These are phyloP conservation scores for Penicillium ucsense DNA, from an alignment of 495 filamentous ascomycete genomes.

Conservation along the genomic window DNA sequence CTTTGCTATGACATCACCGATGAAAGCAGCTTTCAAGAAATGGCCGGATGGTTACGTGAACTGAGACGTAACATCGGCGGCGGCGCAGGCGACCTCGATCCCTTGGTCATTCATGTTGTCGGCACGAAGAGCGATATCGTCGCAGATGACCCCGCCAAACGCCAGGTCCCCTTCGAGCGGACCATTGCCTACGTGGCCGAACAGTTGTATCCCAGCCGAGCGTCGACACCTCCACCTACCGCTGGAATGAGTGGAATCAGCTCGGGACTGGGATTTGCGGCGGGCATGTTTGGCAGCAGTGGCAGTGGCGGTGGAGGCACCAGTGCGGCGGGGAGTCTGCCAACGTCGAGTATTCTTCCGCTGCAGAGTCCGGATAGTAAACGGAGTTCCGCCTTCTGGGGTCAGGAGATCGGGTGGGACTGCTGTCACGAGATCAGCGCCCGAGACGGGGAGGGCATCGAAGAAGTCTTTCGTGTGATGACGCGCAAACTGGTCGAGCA, in stretches of 20 bases:
- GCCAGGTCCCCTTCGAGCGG: constrained; percentile 83
- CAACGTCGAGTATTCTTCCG: constrained; percentile 22
- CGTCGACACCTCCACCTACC: constrained; percentile 56
- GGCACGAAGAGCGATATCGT: constrained; percentile 93
- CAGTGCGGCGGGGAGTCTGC: constrained; percentile 15
- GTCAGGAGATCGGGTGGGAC: constrained; percentile 87
- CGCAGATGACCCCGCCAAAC: constrained; percentile 59
- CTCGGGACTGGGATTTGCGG: constrained; percentile 7
- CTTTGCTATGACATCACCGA: constrained; percentile 93
- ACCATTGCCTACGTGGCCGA: constrained; percentile 94
- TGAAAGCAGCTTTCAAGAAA: constrained; percentile 76
- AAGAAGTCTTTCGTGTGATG: constrained; percentile 94
- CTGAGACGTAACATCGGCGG: constrained; percentile 55
- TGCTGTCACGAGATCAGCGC: constrained; percentile 95
- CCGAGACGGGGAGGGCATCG: constrained; percentile 89
- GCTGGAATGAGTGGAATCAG: constrained; percentile 21
- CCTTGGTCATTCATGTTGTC: constrained; percentile 90
- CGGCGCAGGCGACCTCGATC: constrained; percentile 25
- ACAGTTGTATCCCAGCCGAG: constrained; percentile 60
- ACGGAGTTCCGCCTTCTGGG: constrained; percentile 78
- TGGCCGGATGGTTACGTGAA: constrained; percentile 86
- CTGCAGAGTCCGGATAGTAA: constrained; percentile 63
- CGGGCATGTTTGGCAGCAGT: constrained; percentile 10
- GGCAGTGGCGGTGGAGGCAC: constrained; percentile 9
- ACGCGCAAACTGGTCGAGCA: constrained; percentile 92